A percentile compares a stretch with the other conserved stretches of the same genome.
Evolutionary conservation across 176 grass and related monocot species (phyloP).

Genomic region (Aegilops sharonensis): DNA sequence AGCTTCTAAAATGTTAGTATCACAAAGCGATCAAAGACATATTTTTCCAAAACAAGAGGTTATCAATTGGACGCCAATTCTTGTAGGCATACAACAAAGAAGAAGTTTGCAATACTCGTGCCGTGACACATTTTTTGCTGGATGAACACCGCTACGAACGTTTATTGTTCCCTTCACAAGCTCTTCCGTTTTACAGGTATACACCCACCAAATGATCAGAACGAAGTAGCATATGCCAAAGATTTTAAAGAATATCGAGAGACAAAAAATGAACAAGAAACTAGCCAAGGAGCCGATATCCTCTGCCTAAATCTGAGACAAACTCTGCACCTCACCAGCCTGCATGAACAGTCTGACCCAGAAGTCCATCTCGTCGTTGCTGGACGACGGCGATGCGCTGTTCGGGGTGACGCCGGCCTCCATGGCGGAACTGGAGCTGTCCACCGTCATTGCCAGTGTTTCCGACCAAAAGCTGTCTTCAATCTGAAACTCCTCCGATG

Average conservation of each 20-base stretch:
- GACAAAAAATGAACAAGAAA: conserved; percentile 12
- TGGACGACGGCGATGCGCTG: background rate
- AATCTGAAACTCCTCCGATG: conserved; percentile 43
- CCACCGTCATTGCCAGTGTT: conserved; percentile 46
- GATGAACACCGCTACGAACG: background rate
- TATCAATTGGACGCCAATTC: background rate
- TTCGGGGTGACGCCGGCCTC: background rate
- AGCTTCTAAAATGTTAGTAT: too few relatives aligned
- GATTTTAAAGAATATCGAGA: conserved; percentile 42
- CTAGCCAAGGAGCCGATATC: background rate
- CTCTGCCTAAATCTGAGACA: conserved; percentile 42
- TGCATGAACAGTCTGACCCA: conserved; percentile 68
- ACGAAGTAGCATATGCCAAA: background rate
- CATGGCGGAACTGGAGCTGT: conserved; percentile 2
- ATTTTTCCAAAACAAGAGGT: too few relatives aligned
- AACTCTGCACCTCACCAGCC: conserved; percentile 52
- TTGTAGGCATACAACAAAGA: background rate
- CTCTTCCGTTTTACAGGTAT: conserved; percentile 17
- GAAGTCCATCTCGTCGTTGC: conserved; percentile 67
- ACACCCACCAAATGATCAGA: background rate
- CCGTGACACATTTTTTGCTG: background rate
- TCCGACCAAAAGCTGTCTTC: conserved; percentile 83
- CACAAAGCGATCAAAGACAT: too few relatives aligned
- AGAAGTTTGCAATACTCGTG: background rate
- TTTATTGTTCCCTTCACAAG: background rate